phyloP scores from a whole-genome alignment of 2,329 filamentous ascomycete genomes.

The Chrysoporthe cubensis region DNA sequence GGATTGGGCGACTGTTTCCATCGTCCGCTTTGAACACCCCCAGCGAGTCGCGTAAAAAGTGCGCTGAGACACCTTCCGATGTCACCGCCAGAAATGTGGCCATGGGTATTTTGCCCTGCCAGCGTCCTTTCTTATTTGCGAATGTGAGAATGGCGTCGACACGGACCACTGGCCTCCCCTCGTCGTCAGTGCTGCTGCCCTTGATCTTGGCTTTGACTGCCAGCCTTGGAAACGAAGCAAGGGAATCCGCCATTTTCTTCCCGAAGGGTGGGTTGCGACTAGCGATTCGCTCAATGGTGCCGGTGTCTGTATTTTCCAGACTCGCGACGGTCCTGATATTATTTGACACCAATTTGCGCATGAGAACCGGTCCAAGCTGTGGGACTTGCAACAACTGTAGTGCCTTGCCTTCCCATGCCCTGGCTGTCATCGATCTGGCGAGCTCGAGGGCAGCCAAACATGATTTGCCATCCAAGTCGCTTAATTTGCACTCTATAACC shows the following conservation, averaged over 20 bases:
- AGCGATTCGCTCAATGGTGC: conserved; percentile 75
- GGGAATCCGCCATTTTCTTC: conserved; percentile 63
- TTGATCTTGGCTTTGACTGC: conserved; percentile 38
- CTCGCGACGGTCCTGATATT: conserved; percentile 72
- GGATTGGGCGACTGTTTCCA: conserved; percentile 57
- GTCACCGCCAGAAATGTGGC: conserved; percentile 77
- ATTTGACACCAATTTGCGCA: conserved; percentile 73
- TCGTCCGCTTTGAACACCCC: conserved; percentile 62
- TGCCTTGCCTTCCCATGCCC: conserved; percentile 79
- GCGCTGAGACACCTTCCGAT: conserved; percentile 68
- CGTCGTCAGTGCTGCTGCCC: not conserved
- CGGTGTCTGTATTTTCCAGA: conserved; percentile 68
- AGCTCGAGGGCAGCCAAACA: conserved; percentile 75
- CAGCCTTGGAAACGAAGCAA: conserved; percentile 71
- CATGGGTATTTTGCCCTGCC: conserved; percentile 67
- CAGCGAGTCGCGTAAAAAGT: conserved; percentile 69
- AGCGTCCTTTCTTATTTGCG: conserved; percentile 67
- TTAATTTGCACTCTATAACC: conserved; percentile 71
- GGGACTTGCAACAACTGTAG: conserved; percentile 84
- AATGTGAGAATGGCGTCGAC: conserved; percentile 73
- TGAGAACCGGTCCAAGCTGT: conserved; percentile 74
- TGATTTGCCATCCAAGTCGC: conserved; percentile 65
- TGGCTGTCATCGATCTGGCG: conserved; percentile 74
- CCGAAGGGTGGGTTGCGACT: conserved; percentile 86
- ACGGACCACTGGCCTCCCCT: conserved; percentile 50